Percentiles rank a stretch among this genome's conserved stretches.
Evolutionary conservation across 2,329 filamentous ascomycete species (phyloP).

Genomic region (Aspergillus luchuensis): DNA sequence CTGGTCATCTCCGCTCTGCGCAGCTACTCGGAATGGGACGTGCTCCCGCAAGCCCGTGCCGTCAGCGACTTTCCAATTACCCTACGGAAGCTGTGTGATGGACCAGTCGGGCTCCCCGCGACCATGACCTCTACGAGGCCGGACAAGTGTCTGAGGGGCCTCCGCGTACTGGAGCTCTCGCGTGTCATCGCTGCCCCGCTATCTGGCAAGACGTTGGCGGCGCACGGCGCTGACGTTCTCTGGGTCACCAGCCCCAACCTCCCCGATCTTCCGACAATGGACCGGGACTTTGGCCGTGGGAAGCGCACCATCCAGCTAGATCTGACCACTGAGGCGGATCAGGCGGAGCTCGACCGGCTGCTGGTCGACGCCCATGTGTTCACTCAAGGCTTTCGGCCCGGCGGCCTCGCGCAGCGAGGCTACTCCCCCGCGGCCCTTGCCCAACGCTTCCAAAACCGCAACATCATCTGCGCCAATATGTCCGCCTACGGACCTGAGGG

Average conservation of each 20-base stretch:
- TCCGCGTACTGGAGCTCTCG: conserved; percentile 43
- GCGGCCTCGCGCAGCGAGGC: conserved; percentile 49
- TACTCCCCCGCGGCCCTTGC: conserved; percentile 44
- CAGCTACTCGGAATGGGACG: conserved; percentile 56
- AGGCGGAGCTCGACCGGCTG: conserved; percentile 30
- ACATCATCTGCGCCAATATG: conserved; percentile 54
- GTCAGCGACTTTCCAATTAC: conserved; percentile 52
- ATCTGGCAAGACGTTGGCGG: conserved; percentile 40
- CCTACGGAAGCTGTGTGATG: conserved; percentile 38
- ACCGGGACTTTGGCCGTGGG: conserved; percentile 41
- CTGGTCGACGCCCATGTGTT: conserved; percentile 46
- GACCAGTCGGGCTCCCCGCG: conserved; percentile 10
- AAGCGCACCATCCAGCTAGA: conserved; percentile 44
- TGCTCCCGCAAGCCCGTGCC: conserved; percentile 49
- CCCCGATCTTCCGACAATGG: conserved; percentile 38
- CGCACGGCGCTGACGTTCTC: conserved; percentile 45
- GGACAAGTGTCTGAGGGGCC: conserved; percentile 42
- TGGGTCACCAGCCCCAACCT: conserved; percentile 43
- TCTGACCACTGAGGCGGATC: conserved; percentile 29
- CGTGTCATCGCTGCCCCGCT: conserved; percentile 45
- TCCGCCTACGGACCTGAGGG: conserved; percentile 56
- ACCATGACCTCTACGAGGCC: conserved; percentile 8
- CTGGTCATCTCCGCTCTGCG: conserved; percentile 55
- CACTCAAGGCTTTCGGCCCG: conserved; percentile 52
- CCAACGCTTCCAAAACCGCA: conserved; percentile 10